Percentiles rank a stretch among this genome's conserved stretches.
These are phyloP conservation scores for Aspergillus avenaceus DNA, from an alignment of 495 filamentous ascomycete species.

Conservation along the genomic window DNA sequence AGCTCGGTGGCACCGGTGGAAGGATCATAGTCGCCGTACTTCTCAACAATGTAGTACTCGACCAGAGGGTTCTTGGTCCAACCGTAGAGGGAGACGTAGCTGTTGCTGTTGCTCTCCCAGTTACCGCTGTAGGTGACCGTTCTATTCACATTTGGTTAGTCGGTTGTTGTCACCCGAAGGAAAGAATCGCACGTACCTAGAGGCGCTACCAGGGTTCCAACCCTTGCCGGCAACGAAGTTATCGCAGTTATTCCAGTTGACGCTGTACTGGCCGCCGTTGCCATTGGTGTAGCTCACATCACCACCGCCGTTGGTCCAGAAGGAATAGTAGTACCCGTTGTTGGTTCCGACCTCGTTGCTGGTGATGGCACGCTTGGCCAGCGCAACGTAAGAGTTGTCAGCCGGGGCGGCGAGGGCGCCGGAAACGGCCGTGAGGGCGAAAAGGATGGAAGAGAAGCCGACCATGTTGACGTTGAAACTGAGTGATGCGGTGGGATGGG, in stretches of 20 bases:
- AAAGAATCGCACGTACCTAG: conserved; percentile 23
- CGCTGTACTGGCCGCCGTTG: conserved; percentile 49
- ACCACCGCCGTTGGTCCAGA: conserved; percentile 56
- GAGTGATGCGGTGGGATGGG: too few relatives aligned
- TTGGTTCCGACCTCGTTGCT: conserved; percentile 44
- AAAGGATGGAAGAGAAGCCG: conserved; percentile 37
- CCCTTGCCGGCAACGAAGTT: conserved; percentile 64
- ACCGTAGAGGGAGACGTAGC: conserved; percentile 58
- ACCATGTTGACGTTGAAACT: conserved; percentile 35
- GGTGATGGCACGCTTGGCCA: conserved; percentile 29
- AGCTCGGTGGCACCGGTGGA: conserved; percentile 38
- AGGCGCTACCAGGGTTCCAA: conserved; percentile 51
- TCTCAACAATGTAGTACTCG: conserved; percentile 62
- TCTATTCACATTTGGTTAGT: too few relatives aligned
- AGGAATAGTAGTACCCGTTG: conserved; percentile 60
- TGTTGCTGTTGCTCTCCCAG: conserved; percentile 52
- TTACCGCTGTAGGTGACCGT: conserved; percentile 50
- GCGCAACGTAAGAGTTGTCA: conserved; percentile 14
- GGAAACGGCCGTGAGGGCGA: conserved; percentile 30
- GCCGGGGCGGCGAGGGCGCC: conserved; percentile 39
- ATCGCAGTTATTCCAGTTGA: conserved; percentile 49
- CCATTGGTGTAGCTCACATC: conserved; percentile 56
- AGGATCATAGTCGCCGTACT: conserved; percentile 52
- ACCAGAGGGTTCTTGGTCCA: conserved; percentile 60
- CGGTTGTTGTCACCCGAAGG: too few relatives aligned